Base-by-base conservation (phyloP, 2,329 filamentous ascomycete genomes). In the Pyricularia grisea region DNA sequence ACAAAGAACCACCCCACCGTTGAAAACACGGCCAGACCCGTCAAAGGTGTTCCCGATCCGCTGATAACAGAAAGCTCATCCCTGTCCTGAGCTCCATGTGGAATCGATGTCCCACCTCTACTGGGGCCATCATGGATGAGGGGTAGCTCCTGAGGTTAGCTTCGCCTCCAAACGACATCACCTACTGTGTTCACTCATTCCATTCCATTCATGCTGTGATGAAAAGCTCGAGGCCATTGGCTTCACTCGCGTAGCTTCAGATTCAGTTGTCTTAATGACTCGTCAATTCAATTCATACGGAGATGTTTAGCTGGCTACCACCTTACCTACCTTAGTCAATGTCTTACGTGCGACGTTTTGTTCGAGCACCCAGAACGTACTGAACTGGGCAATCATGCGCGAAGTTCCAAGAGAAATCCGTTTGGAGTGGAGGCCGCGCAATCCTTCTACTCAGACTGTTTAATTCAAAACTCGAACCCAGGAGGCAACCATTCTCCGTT, bases 21-120 rank as follows among this genome's bases (percentile, higher is more conserved):
- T 63, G 10, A 28, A 63, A 31, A n/a, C 60, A 12, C 60, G 60
- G 60, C 60, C 60, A 63, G 60, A 30, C 60, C 60, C 60, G 60
- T 63, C 60, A 63, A 63, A 28, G 60, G 60, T 63, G 60, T 63
- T 27, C 28, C 60, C 60, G 60, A 63, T 63, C 60, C 60, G 60
- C 60, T 27, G 60, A 63, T 28, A 63, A 63, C 28, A 63, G 25
- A 63, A 14, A 63, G 60, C 60, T 63, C 23, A 63, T 63, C 60
- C 60, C 60, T 63, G 60, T 20, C 14, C 7, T 20, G 60, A 27
- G 23, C 60, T 28, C 27, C 60, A 63, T 27, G 12, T 63, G 25
- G 12, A 10, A 28, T 1, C 7, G 25, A 11, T 28, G 17, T 63
- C 60, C 60, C 60, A 63, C 60, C 60, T 28, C 20, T n/a, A 20